A percentile compares a stretch with the other conserved stretches of the same genome.
These are phyloP conservation scores for Orbilia brochopaga DNA, from an alignment of 2,329 filamentous ascomycete genomes.

Conservation along the genomic window DNA sequence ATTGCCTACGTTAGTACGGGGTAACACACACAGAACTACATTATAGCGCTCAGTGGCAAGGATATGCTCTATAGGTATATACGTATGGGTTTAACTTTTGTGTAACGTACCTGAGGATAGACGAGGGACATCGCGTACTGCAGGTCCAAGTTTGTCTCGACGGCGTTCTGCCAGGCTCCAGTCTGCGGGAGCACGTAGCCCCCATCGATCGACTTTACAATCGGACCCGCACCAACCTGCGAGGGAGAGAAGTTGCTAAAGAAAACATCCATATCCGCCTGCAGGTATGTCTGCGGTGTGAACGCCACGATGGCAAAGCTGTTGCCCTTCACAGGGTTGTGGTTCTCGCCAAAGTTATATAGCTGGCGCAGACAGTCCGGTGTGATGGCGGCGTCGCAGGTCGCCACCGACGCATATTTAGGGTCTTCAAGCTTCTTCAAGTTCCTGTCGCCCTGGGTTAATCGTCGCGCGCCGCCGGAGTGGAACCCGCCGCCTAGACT, in stretches of 20 bases:
- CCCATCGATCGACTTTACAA: conserved; percentile 61
- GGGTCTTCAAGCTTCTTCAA: conserved; percentile 28
- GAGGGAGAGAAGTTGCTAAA: conserved; percentile 60
- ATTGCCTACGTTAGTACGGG: no score
- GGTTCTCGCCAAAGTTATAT: conserved; percentile 56
- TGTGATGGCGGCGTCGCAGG: conserved; percentile 65
- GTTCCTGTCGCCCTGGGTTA: conserved; percentile 27
- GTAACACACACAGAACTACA: conserved; percentile 63
- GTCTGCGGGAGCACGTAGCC: conserved; percentile 55
- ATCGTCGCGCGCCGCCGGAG: conserved; percentile 12
- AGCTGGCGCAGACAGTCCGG: conserved; percentile 65
- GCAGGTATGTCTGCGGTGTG: conserved; percentile 63
- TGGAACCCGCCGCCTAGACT: conserved; percentile 39
- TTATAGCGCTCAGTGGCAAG: conserved; percentile 56
- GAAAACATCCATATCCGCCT: conserved; percentile 62
- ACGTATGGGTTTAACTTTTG: no score
- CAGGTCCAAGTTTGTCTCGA: conserved; percentile 68
- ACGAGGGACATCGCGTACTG: conserved; percentile 65
- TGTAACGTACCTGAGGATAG: conserved; percentile 64
- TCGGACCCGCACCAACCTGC: conserved; percentile 61
- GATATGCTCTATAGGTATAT: no score
- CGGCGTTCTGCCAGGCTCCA: conserved; percentile 57
- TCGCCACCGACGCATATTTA: conserved; percentile 24
- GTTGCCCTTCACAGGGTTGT: conserved; percentile 59
- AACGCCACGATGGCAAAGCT: conserved; percentile 65